A percentile compares a stretch with the other conserved stretches of the same genome.
Evolutionary conservation across 2,329 filamentous ascomycete genomes (phyloP).

Genomic region (Calonectria honghensis): DNA sequence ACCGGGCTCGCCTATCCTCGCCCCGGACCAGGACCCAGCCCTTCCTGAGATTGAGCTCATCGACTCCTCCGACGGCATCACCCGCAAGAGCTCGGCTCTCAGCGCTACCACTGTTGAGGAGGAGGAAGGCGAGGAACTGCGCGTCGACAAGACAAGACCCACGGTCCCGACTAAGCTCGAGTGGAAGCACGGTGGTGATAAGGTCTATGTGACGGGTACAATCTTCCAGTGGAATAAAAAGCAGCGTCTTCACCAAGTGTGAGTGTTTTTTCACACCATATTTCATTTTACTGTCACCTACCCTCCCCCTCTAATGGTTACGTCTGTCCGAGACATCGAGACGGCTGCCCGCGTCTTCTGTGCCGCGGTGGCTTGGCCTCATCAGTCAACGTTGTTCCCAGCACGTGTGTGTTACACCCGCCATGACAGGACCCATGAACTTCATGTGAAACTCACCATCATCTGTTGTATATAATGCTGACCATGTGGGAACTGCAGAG

Average conservation of each 20-base stretch:
- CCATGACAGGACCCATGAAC: conserved; percentile 17
- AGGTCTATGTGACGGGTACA: conserved; percentile 96
- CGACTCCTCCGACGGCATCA: conserved; percentile 69
- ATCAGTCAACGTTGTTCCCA: conserved; percentile 45
- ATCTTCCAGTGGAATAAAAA: conserved; percentile 99
- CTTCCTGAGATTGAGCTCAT: conserved; percentile 73
- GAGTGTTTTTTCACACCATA: conserved; percentile 65
- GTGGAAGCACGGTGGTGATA: conserved; percentile 89
- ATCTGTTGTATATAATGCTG: conserved; percentile 46
- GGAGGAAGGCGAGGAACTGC: conserved; percentile 84
- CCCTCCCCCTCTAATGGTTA: conserved; percentile 27
- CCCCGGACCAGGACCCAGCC: conserved; percentile 76
- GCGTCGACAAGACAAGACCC: conserved; percentile 83
- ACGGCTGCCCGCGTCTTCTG: conserved; percentile 51
- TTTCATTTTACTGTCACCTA: not conserved
- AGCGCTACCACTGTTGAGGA: conserved; percentile 83
- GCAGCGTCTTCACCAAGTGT: conserved; percentile 90
- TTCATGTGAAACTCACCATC: conserved; percentile 11
- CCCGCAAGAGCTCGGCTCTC: conserved; percentile 74
- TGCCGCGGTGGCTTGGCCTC: conserved; percentile 51
- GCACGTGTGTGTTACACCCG: conserved; percentile 45
- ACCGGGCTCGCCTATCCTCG: conserved; percentile 91
- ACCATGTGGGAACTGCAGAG: conserved; percentile 59
- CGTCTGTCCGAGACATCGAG: conserved; percentile 49
- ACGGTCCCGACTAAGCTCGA: conserved; percentile 90